Conservation (phyloP, 495 filamentous ascomycete species). For the Aspergillus kassunensis region DNA sequence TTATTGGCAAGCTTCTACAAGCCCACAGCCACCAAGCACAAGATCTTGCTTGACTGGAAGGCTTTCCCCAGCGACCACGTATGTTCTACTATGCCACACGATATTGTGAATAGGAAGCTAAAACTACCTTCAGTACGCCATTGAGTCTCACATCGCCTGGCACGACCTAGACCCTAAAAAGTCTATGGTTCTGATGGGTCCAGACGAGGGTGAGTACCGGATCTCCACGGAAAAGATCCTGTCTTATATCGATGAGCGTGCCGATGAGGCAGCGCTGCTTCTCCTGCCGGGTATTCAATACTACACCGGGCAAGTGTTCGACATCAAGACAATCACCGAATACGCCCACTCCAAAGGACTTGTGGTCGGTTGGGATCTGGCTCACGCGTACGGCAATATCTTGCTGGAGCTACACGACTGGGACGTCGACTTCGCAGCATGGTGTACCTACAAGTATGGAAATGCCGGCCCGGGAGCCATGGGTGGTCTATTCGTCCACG, state of each 20-base stretch:
- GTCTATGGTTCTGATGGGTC: slow-evolving; percentile 74
- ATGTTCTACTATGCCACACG: slow-evolving; percentile 17
- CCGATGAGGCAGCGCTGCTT: slow-evolving; percentile 68
- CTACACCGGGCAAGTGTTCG: slow-evolving; percentile 88
- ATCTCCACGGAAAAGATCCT: slow-evolving; percentile 70
- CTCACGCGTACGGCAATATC: slow-evolving; percentile 92
- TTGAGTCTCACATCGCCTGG: slow-evolving; percentile 83
- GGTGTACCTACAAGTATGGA: slow-evolving; percentile 98
- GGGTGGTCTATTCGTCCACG: slow-evolving; percentile 83
- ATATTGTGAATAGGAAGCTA: not conserved
- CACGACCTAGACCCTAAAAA: slow-evolving; percentile 63
- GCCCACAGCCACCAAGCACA: slow-evolving; percentile 67
- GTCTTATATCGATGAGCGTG: slow-evolving; percentile 70
- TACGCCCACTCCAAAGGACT: slow-evolving; percentile 73
- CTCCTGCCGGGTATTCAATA: slow-evolving; percentile 92
- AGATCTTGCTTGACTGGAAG: slow-evolving; percentile 90
- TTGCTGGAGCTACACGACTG: slow-evolving; percentile 79
- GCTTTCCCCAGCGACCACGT: slow-evolving; percentile 94
- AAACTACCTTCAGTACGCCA: slow-evolving; percentile 62
- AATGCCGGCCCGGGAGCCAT: slow-evolving; percentile 87
- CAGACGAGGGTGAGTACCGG: slow-evolving; percentile 48
- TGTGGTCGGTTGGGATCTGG: slow-evolving; percentile 87
- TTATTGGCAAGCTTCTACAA: slow-evolving; percentile 88
- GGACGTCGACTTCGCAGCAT: slow-evolving; percentile 91
- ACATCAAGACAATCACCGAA: slow-evolving; percentile 80